These are phyloP conservation scores for Kokia cookei DNA, from an alignment of 441 rosid genomes.

Conservation along the genomic window DNA sequence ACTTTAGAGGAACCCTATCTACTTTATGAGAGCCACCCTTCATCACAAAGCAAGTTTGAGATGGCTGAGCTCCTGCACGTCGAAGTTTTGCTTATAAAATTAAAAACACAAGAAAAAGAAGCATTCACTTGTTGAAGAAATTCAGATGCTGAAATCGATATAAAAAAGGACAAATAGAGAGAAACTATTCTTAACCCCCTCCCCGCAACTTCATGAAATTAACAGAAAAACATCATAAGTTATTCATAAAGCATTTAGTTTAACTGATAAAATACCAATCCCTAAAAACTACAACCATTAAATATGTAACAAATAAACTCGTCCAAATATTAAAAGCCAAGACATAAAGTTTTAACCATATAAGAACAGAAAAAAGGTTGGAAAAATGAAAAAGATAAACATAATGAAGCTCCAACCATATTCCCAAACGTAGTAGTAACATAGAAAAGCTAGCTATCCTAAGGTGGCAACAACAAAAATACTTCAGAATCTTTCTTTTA, in stretches of 20 bases:
- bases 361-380: constrained; percentile 21
- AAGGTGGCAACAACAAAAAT: not conserved
- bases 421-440: constrained; percentile 6
- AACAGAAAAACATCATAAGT: not conserved
- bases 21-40: constrained; percentile 28
- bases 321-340: not conserved
- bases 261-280: constrained; percentile 19
- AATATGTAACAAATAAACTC: not conserved
- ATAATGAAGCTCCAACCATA: not conserved
- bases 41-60: constrained; percentile 26
- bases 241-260: not conserved
- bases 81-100: constrained; percentile 17
- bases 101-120: not conserved
- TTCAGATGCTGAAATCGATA: not conserved
- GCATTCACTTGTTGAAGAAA: constrained; percentile 3
- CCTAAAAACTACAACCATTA: constrained; percentile 8
- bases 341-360: not conserved
- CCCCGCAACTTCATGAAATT: not conserved
- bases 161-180: not conserved
- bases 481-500: constrained; percentile 9
- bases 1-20: constrained; percentile 25
- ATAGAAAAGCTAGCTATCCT: not conserved
- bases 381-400: constrained; percentile 20
- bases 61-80: constrained; percentile 41
- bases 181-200: not conserved